Base-by-base conservation (phyloP, 192 early-diverging fungal genomes). In the Allomyces arbusculus region DNA sequence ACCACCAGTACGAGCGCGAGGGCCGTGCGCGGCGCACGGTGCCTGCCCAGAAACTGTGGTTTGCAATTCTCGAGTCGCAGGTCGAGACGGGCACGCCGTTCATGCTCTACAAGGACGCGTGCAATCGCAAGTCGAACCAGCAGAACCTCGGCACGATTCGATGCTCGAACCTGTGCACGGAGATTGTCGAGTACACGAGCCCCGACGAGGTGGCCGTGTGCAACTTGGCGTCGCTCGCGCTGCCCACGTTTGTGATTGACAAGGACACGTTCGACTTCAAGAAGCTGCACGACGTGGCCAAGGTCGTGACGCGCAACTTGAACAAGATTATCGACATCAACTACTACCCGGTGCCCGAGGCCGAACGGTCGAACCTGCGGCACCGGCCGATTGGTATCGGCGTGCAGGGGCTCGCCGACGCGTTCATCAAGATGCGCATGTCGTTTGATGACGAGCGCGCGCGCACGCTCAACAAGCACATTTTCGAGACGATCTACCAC, bases 101-200 rank as follows among this genome's bases (percentile, higher is more conserved):
- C 70, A 96, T 98, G 89, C 84, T 98, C 40, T 98, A 98, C 85
- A 96, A 98, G 80, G 95, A 98, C 78, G 91, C 95, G 25, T 98
- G 95, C 81, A 98, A 98, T 78, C 80, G 89, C 77, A 98, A 98
- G 80, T 92, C 90, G 20, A 98, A 98, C 80, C 95, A 98, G 78
- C 91, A 96, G 77, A 96, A 98, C 78, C 77, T 98, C 55, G 95
- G 95, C 26, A 98, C 94, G 19, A 98, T 98, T 85, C 95, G 92
- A 76, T 98, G 92, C 80, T 88, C 85, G 67, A 98, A 98, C 75
- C 78, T 98, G 69, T 98, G 95, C 76, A 98, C 95, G 0, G 95
- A 98, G 70, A 95, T 98, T 77, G 89, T 98, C 61, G 87, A 98
- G 75, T 96, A 96, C 82, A 89, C 91, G 9, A 78, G 80, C 63